Evolutionary conservation across 306 rosid species (phyloP).

Genomic region (Cercis canadensis): DNA sequence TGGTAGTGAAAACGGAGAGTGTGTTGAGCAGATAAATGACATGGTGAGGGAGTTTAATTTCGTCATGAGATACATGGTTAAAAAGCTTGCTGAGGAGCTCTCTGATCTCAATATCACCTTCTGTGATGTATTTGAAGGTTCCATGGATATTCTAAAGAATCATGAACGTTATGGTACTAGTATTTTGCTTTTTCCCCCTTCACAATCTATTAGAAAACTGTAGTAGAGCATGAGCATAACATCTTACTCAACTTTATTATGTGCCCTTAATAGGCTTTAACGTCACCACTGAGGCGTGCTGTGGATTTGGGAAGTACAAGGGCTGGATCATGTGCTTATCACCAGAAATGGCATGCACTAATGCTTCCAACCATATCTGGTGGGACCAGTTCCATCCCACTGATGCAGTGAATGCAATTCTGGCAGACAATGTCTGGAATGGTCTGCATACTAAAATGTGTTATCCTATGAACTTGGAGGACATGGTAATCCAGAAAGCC

Average conservation of each 20-base stretch:
- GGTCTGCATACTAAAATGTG: conserved; percentile 75
- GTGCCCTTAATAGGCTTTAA: conserved; percentile 65
- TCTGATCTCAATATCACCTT: conserved; percentile 60
- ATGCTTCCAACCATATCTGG: conserved; percentile 86
- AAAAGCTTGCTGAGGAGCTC: conserved; percentile 65
- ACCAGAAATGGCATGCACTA: conserved; percentile 76
- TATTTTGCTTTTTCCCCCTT: neutral
- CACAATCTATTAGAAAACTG: conserved; percentile 12
- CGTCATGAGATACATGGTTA: conserved; percentile 72
- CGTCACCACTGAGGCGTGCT: conserved; percentile 77
- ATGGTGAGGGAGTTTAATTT: conserved; percentile 84
- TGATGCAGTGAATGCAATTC: conserved; percentile 80
- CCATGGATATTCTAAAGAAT: conserved; percentile 82
- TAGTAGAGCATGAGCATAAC: conserved; percentile 13
- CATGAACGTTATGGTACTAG: conserved; percentile 64
- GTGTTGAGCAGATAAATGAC: conserved; percentile 75
- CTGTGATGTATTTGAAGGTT: conserved; percentile 75
- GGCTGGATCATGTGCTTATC: conserved; percentile 88
- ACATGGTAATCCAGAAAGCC: conserved; percentile 49
- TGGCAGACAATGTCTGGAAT: conserved; percentile 84
- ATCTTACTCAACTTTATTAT: conserved; percentile 30
- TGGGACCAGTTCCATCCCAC: conserved; percentile 98
- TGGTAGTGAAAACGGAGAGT: conserved; percentile 62
- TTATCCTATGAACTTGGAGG: conserved; percentile 77
- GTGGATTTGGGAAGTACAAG: conserved; percentile 82